Conservation (phyloP, 2,329 filamentous ascomycete genomes). For the Claviceps fusiformis region DNA sequence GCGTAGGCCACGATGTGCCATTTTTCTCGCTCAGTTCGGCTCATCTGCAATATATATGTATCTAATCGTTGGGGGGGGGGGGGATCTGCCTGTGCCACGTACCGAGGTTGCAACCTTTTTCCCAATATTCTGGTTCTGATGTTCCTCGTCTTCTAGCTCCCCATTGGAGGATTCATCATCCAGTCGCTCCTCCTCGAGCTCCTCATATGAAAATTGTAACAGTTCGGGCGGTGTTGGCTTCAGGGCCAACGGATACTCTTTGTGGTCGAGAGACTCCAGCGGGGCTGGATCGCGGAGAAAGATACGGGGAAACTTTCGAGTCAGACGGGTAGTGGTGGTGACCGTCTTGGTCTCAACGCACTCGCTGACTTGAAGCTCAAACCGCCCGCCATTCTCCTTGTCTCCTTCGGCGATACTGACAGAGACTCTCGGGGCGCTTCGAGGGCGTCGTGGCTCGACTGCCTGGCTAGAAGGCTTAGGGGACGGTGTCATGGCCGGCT, state of each 20-base stretch:
- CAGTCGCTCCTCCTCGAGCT: slow-evolving; percentile 6
- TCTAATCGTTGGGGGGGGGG: background rate
- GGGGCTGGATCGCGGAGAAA: slow-evolving; percentile 60
- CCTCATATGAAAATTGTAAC: slow-evolving; percentile 55
- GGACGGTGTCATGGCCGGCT: slow-evolving; percentile 24
- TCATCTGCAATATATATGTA: background rate
- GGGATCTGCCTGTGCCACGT: slow-evolving; percentile 3
- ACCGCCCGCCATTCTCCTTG: slow-evolving; percentile 22
- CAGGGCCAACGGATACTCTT: slow-evolving; percentile 77
- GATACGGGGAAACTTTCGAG: slow-evolving; percentile 72
- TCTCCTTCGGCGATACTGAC: slow-evolving; percentile 33
- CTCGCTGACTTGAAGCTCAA: slow-evolving; percentile 47
- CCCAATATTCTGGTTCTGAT: background rate
- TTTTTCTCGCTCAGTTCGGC: background rate
- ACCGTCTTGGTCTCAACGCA: slow-evolving; percentile 59
- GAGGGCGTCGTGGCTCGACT: slow-evolving; percentile 22
- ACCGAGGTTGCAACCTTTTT: slow-evolving; percentile 10
- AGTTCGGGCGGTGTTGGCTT: slow-evolving; percentile 71
- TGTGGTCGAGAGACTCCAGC: slow-evolving; percentile 62
- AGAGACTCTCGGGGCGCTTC: slow-evolving; percentile 27
- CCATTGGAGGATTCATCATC: slow-evolving; percentile 15
- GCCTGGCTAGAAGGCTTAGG: slow-evolving; percentile 21
- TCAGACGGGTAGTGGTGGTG: slow-evolving; percentile 85
- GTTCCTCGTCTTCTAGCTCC: slow-evolving; percentile 10
- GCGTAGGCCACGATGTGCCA: background rate